Percentiles rank a stretch among this genome's conserved stretches.
These are phyloP conservation scores for Crithidia acanthocephali DNA, from an alignment of 208 protist genomes.

Conservation along the genomic window DNA sequence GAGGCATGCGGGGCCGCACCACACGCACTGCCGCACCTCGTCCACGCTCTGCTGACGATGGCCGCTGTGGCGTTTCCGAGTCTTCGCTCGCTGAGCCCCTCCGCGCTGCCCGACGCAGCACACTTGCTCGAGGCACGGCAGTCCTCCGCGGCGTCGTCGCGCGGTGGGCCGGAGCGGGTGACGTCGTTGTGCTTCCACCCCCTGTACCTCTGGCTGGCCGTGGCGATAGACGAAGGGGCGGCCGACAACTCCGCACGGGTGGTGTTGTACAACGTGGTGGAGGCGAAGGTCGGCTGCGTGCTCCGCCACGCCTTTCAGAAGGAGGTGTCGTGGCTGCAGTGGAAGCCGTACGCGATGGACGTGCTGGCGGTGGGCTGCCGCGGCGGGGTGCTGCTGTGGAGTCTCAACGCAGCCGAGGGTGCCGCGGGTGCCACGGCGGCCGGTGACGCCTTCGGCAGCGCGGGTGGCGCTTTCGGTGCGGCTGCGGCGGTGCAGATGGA, in stretches of 20 bases:
- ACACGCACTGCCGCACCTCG: constrained; percentile 22
- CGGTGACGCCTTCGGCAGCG: background rate
- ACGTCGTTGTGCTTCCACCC: constrained; percentile 60
- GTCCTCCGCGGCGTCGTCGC: background rate
- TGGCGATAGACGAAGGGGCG: constrained; percentile 64
- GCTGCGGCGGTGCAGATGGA: background rate
- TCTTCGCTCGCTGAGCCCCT: constrained; percentile 58
- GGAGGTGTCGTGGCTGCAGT: constrained; percentile 58
- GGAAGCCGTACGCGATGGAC: constrained; percentile 72
- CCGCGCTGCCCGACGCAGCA: constrained; percentile 42
- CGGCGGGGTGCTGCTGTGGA: constrained; percentile 80
- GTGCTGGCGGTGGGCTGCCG: constrained; percentile 77
- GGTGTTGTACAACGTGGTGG: constrained; percentile 64
- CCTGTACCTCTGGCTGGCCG: constrained; percentile 55
- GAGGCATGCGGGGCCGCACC: constrained; percentile 8
- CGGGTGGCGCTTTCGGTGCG: background rate
- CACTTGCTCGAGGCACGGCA: constrained; percentile 15
- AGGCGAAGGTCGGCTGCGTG: constrained; percentile 37
- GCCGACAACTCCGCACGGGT: constrained; percentile 45
- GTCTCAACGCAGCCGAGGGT: constrained; percentile 31
- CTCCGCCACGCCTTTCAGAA: constrained; percentile 82
- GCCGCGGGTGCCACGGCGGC: background rate
- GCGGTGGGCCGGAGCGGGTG: constrained; percentile 56
- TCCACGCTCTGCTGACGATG: constrained; percentile 27
- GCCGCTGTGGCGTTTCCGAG: constrained; percentile 46